A percentile compares a stretch with the other conserved stretches of the same genome.
Conservation (phyloP, 805 yeast species). For the Wickerhamiella azyma region DNA sequence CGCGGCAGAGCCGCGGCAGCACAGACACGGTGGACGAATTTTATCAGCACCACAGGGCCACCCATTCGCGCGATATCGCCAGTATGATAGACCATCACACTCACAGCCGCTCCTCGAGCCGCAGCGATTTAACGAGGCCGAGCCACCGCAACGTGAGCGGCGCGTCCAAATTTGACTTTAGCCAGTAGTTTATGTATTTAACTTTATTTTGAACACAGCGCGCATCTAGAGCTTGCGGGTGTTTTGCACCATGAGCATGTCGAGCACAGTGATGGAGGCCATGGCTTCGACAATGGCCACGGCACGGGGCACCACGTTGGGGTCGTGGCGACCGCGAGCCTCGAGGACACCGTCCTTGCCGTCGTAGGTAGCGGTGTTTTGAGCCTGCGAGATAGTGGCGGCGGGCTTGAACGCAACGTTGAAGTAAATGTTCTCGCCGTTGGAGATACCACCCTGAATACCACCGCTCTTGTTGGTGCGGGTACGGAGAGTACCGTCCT, state of each 20-base stretch:
- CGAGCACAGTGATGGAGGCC: constrained; percentile 91
- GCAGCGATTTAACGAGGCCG: not conserved
- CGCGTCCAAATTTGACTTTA: constrained; percentile 1
- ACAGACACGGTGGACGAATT: not conserved
- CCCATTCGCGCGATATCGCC: not conserved
- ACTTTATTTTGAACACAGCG: not conserved
- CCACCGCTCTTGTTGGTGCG: constrained; percentile 90
- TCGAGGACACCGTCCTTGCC: constrained; percentile 81
- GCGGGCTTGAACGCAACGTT: constrained; percentile 96
- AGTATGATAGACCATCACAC: not conserved
- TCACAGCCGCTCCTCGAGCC: constrained; percentile 4
- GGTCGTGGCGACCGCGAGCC: constrained; percentile 97
- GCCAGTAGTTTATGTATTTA: not conserved
- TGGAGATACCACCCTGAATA: constrained; percentile 94
- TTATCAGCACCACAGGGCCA: constrained; percentile 1
- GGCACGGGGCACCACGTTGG: constrained; percentile 96
- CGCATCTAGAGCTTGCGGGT: constrained; percentile 61
- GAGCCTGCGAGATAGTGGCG: constrained; percentile 92
- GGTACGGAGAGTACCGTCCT: constrained; percentile 59
- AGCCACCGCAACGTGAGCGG: not conserved
- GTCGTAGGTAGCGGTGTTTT: constrained; percentile 74
- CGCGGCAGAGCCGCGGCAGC: not conserved
- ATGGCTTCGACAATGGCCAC: constrained; percentile 97
- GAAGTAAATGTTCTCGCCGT: constrained; percentile 91
- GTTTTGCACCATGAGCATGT: constrained; percentile 71